Base-by-base conservation (phyloP, 768 basidiomycete genomes). In the Pisolithus microcarpus region DNA sequence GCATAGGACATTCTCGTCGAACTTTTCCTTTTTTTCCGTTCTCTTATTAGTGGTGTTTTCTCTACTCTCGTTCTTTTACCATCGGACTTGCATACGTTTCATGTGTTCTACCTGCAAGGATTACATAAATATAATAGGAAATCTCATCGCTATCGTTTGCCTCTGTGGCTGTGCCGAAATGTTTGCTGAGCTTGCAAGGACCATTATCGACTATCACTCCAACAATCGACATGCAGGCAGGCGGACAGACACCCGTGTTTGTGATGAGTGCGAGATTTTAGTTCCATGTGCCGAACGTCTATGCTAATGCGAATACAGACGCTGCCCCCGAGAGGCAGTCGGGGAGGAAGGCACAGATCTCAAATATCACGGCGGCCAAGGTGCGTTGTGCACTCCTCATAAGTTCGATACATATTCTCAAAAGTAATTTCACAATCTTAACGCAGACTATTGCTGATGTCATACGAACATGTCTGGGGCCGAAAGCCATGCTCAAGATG, bases 401-500 rank as follows among this genome's bases (percentile, higher is more conserved):
- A 19, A 6, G 43, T 46, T 46, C n/a, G 15, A 46, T 34, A 7
- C n/a, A 21, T 31, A 26, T 23, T 10, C 31, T n/a, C 45, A 10
- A 21, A 9, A 5, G 8, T n/a, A 37, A 19, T 8, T 13, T 31
- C 18, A 3, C 23, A 18, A 11, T 51, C 56, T 13, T 21, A 26
- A 13, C 50, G 19, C 52, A 94, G 93, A 96, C 92, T 8, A 93
- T 98, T 1, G 92, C 95, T 55, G 96, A 98, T 76, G 94, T 99
- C 5, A 97, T 98, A 60, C 71, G 95, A 54, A 98, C 95, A 55
- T 98, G 96, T 79, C 69, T 98, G 34, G 96, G 94, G 1, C 95
- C 95, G 1, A 95, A 96, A 64, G 85, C 96, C 38, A 98, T 98
- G 96, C 74, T 98, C 48, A 99, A 98, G 77, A 98, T 99, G 96